A percentile compares a stretch with the other conserved stretches of the same genome.
These are phyloP conservation scores for Kluyveromyces lactis DNA, from an alignment of 805 yeast species.

Conservation along the genomic window DNA sequence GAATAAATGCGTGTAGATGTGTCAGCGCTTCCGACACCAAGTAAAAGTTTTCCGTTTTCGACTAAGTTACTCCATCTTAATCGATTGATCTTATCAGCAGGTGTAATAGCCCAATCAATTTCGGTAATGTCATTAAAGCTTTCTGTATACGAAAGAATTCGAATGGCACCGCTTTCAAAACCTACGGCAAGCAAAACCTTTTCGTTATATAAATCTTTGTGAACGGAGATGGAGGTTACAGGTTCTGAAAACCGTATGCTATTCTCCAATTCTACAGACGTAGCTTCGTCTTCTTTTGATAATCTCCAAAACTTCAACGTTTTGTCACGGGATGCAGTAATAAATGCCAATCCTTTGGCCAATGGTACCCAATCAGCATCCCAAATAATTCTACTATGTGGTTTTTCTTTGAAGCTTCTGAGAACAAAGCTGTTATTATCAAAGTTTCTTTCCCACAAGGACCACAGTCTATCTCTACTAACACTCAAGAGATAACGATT, in stretches of 20 bases:
- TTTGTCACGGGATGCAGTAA: constrained; percentile 85
- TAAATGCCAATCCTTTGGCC: constrained; percentile 41
- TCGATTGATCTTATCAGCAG: constrained; percentile 55
- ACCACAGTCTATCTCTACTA: constrained; percentile 82
- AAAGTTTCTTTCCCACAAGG: constrained; percentile 53
- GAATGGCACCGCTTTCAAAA: constrained; percentile 56
- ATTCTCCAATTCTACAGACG: constrained; percentile 25
- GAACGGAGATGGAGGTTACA: constrained; percentile 60
- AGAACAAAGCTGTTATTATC: constrained; percentile 34
- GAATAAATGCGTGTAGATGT: constrained; percentile 41
- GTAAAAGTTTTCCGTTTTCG: constrained; percentile 22
- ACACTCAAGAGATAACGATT: constrained; percentile 62
- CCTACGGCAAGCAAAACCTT: constrained; percentile 51
- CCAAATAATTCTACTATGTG: constrained; percentile 92
- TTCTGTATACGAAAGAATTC: constrained; percentile 33
- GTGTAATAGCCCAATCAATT: constrained; percentile 37
- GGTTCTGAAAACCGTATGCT: constrained; percentile 44
- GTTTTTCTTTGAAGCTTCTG: constrained; percentile 45
- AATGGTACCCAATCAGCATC: constrained; percentile 81
- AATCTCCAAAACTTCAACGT: constrained; percentile 65
- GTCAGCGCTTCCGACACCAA: constrained; percentile 64
- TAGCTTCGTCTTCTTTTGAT: constrained; percentile 29
- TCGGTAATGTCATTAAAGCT: constrained; percentile 25
- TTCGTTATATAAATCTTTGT: constrained; percentile 22
- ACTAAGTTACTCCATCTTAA: constrained; percentile 43